Evolutionary conservation across 345 rosid genomes (phyloP).

Genomic region (Triadica sebifera): DNA sequence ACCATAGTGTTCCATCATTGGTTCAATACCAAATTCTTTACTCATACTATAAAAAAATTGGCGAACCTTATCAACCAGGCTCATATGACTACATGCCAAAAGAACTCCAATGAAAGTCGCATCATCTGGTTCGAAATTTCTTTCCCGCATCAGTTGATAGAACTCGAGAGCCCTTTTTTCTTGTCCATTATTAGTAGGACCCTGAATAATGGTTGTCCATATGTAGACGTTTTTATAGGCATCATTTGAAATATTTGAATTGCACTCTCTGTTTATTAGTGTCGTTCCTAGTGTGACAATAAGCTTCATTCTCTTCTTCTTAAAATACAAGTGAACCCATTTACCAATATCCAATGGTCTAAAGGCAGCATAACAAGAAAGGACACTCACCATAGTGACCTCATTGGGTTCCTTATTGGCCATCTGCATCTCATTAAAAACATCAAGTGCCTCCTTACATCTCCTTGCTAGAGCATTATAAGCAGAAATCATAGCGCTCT

Average conservation of each 20-base stretch:
- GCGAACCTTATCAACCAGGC: conserved; percentile 36
- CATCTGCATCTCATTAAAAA: conserved; percentile 39
- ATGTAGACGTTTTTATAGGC: conserved; percentile 32
- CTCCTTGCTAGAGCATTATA: conserved; percentile 39
- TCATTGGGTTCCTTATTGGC: conserved; percentile 34
- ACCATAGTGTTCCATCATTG: conserved; percentile 15
- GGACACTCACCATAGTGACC: conserved; percentile 43
- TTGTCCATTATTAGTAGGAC: conserved; percentile 45
- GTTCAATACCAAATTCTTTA: conserved; percentile 11
- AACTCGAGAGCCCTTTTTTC: conserved; percentile 33
- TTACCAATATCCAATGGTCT: conserved; percentile 40
- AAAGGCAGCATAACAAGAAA: conserved; percentile 39
- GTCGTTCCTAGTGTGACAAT: conserved; percentile 40
- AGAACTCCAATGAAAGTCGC: conserved; percentile 40
- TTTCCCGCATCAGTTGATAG: conserved; percentile 31
- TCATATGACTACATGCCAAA: conserved; percentile 38
- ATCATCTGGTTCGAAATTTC: conserved; percentile 30
- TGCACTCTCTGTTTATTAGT: conserved; percentile 34
- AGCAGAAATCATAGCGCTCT: conserved; percentile 22
- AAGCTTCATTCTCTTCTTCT: conserved; percentile 32
- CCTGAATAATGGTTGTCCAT: conserved; percentile 44
- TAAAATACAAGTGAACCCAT: conserved; percentile 38
- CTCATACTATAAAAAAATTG: conserved; percentile 29
- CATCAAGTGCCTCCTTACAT: conserved; percentile 34
- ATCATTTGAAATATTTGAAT: conserved; percentile 33